A percentile compares a stretch with the other conserved stretches of the same genome.
Conservation (phyloP, 2,329 filamentous ascomycete species). For the Aureobasidium sp. region DNA sequence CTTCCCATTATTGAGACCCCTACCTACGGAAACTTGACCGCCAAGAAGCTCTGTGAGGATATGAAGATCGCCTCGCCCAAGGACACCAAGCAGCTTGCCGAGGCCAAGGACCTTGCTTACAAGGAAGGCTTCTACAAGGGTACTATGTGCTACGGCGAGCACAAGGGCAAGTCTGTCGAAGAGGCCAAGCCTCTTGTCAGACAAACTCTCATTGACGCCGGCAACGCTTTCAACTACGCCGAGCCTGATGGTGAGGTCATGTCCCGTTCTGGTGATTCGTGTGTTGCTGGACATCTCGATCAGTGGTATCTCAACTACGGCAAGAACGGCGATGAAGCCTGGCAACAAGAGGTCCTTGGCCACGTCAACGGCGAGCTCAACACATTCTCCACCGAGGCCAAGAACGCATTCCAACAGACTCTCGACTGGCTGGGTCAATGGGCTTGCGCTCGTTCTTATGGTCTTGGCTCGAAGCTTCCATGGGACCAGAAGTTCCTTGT, state of each 20-base stretch:
- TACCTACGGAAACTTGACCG: conserved; percentile 76
- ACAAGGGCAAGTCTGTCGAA: conserved; percentile 79
- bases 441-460: conserved; percentile 88
- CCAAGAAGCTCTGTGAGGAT: conserved; percentile 76
- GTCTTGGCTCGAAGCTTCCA: conserved; percentile 86
- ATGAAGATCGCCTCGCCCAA: conserved; percentile 97
- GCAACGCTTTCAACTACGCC: conserved; percentile 81
- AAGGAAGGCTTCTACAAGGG: conserved; percentile 98
- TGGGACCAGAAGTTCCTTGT: conserved; percentile 91
- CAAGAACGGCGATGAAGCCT: conserved; percentile 63
- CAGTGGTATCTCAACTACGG: conserved; percentile 99
- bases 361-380: conserved; percentile 69
- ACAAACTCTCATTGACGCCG: conserved; percentile 66
- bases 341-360: conserved; percentile 69
- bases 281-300: conserved; percentile 85
- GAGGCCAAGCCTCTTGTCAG: conserved; percentile 80
- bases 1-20: conserved; percentile 85
- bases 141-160: conserved; percentile 79
- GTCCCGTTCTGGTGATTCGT: conserved; percentile 83
- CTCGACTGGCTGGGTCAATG: conserved; percentile 91
- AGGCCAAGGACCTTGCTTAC: conserved; percentile 94
- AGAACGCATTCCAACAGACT: conserved; percentile 66
- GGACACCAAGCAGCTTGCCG: conserved; percentile 79
- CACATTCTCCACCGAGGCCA: conserved; percentile 60
- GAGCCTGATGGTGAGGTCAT: conserved; percentile 89